Percentiles rank a stretch among this genome's conserved stretches.
phyloP scores from a whole-genome alignment of 192 early-diverging fungal genomes.

The Entrophospora sp. region DNA sequence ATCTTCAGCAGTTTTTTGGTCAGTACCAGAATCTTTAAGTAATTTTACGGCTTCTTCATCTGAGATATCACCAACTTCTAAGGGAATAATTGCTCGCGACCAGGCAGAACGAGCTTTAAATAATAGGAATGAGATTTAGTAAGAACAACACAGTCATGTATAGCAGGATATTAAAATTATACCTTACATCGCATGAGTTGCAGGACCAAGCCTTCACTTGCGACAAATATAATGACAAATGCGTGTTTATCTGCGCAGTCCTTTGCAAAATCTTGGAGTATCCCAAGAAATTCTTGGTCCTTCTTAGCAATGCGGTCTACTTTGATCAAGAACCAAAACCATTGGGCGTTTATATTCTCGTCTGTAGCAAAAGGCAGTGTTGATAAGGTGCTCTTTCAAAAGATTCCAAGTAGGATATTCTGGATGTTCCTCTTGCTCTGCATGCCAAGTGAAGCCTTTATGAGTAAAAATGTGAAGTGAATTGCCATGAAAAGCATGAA shows the following conservation, averaged over 20 bases:
- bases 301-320: slow-evolving; percentile 15
- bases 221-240: slow-evolving; percentile 9
- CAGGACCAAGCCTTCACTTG: slow-evolving; percentile 16
- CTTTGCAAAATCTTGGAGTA: slow-evolving; percentile 19
- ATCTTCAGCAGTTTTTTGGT: slow-evolving; percentile 4
- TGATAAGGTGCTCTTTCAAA: not conserved
- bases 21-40: slow-evolving; percentile 6
- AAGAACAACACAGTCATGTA: not conserved
- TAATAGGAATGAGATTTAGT: slow-evolving; percentile 6
- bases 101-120: slow-evolving; percentile 19
- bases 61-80: slow-evolving; percentile 5
- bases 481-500: not conserved
- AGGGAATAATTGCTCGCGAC: slow-evolving; percentile 2
- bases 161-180: slow-evolving; percentile 15
- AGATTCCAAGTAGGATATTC: slow-evolving; percentile 7
- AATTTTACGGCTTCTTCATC: slow-evolving; percentile 16
- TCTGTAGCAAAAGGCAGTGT: not conserved
- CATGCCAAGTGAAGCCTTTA: slow-evolving; percentile 2
- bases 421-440: not conserved
- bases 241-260: not conserved
- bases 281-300: not conserved
- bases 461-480: not conserved
- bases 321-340: slow-evolving; percentile 18
- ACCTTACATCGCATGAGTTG: slow-evolving; percentile 13
- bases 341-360: slow-evolving; percentile 3